Percentiles rank a stretch among this genome's conserved stretches.
Evolutionary conservation across 352 stramenopile genomes (phyloP).

Genomic region (Aphanomyces stellatus): DNA sequence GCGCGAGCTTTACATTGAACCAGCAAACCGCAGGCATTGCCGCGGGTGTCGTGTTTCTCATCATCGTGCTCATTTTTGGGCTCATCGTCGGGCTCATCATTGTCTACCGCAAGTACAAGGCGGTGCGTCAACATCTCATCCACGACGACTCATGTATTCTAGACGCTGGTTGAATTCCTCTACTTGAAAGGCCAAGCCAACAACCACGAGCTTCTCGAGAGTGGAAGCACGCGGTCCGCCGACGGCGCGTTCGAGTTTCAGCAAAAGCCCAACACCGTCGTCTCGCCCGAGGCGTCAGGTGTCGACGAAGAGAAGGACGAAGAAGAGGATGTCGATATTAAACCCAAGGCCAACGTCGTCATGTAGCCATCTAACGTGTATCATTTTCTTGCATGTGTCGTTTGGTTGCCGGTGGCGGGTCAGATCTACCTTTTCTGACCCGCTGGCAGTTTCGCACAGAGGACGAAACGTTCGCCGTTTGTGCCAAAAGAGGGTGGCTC

Average conservation of each 20-base stretch:
- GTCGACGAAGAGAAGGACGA: conserved; percentile 11
- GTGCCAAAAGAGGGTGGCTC: too few species aligned
- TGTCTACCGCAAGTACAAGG: conserved; percentile 17
- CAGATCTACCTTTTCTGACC: too few species aligned
- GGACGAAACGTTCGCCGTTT: too few species aligned
- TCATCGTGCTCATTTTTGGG: conserved; percentile 15
- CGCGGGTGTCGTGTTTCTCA: conserved; percentile 7
- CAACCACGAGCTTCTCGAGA: conserved; percentile 6
- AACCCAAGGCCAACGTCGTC: conserved; percentile 6
- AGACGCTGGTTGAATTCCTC: conserved; percentile 16
- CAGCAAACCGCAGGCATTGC: conserved; percentile 13
- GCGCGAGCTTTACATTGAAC: conserved; percentile 9
- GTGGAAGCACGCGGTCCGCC: not conserved
- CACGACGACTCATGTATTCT: not conserved
- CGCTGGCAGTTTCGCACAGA: too few species aligned
- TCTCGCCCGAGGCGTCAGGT: not conserved
- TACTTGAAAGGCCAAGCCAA: conserved; percentile 20
- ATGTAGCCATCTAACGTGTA: conserved; percentile 16
- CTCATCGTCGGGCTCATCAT: conserved; percentile 11
- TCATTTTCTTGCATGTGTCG: too few species aligned
- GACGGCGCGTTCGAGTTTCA: conserved; percentile 12
- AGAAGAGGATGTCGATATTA: conserved; percentile 17
- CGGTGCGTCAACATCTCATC: not conserved
- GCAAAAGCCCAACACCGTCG: not conserved
- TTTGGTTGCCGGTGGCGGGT: too few species aligned